phyloP scores from a whole-genome alignment of 2,329 filamentous ascomycete genomes.

The Colletotrichum graminicola region DNA sequence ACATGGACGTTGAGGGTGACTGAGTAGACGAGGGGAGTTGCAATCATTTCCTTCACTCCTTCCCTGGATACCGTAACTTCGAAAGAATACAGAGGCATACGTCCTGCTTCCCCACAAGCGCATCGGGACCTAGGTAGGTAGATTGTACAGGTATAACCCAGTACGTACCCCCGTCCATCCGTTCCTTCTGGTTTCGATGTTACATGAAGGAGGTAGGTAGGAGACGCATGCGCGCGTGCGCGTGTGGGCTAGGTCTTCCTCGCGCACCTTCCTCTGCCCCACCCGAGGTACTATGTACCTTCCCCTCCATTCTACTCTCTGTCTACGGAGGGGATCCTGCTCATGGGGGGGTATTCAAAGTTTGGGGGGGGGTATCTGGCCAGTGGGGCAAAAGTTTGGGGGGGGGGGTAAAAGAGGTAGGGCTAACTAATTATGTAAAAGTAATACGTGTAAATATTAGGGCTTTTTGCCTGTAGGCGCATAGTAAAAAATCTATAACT shows the following conservation, averaged over 20 bases:
- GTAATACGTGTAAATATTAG: too few species aligned
- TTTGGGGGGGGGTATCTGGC: too few species aligned
- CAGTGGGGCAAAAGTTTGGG: too few species aligned
- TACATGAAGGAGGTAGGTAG: neutral
- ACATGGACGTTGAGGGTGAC: neutral
- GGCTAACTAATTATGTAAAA: too few species aligned
- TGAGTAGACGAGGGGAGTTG: neutral
- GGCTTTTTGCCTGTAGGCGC: too few species aligned
- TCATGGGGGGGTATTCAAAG: too few species aligned
- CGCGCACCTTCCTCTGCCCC: conserved; percentile 3
- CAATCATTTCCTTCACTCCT: neutral
- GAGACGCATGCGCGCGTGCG: neutral
- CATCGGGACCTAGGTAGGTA: neutral
- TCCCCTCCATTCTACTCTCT: neutral
- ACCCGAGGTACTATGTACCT: neutral
- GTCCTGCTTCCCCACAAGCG: neutral
- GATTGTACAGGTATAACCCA: too few species aligned
- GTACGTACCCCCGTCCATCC: neutral
- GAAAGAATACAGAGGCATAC: neutral
- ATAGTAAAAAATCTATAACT: too few species aligned
- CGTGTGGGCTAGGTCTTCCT: conserved; percentile 5
- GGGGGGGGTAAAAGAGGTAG: too few species aligned
- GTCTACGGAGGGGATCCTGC: too few species aligned
- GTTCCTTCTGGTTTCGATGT: neutral
- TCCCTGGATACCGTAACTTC: neutral